phyloP scores from a whole-genome alignment of 1,139 yeast species.

The Wickerhamiella pararugosa region DNA sequence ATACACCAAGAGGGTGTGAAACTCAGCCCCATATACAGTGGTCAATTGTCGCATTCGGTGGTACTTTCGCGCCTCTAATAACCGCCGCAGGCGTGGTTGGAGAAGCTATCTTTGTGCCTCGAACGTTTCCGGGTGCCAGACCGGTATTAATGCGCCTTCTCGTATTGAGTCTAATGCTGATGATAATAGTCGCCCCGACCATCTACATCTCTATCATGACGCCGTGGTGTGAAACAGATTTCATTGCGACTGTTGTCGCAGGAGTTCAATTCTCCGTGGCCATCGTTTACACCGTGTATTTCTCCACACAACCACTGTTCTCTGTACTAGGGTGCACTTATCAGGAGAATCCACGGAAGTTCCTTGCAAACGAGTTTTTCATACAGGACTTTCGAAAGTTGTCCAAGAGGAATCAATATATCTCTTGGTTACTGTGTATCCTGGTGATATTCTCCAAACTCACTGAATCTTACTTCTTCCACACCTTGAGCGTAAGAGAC shows the following conservation, averaged over 20 bases:
- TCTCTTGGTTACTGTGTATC: slow-evolving; percentile 53
- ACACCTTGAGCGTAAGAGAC: slow-evolving; percentile 64
- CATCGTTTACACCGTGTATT: slow-evolving; percentile 42
- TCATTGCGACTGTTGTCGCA: slow-evolving; percentile 36
- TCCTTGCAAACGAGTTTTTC: slow-evolving; percentile 25
- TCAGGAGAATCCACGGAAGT: slow-evolving; percentile 16
- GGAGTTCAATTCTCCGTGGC: slow-evolving; percentile 48
- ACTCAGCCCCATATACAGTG: slow-evolving; percentile 44
- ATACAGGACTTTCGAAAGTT: slow-evolving; percentile 43
- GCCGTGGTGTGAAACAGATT: slow-evolving; percentile 36
- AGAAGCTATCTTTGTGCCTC: slow-evolving; percentile 54
- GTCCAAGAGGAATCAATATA: slow-evolving; percentile 34
- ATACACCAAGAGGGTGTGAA: slow-evolving; percentile 33
- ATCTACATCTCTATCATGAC: slow-evolving; percentile 38
- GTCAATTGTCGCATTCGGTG: slow-evolving; percentile 58
- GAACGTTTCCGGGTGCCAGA: slow-evolving; percentile 54
- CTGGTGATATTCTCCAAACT: slow-evolving; percentile 58
- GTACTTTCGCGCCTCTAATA: slow-evolving; percentile 49
- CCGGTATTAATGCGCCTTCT: slow-evolving; percentile 24
- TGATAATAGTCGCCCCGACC: slow-evolving; percentile 45
- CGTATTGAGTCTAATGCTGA: slow-evolving; percentile 30
- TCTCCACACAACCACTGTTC: slow-evolving; percentile 46
- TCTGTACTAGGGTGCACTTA: slow-evolving; percentile 31
- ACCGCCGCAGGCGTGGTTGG: slow-evolving; percentile 47
- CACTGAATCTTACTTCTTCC: slow-evolving; percentile 65